Base-by-base conservation (phyloP, 306 rosid species). In the Trifolium dubium region DNA sequence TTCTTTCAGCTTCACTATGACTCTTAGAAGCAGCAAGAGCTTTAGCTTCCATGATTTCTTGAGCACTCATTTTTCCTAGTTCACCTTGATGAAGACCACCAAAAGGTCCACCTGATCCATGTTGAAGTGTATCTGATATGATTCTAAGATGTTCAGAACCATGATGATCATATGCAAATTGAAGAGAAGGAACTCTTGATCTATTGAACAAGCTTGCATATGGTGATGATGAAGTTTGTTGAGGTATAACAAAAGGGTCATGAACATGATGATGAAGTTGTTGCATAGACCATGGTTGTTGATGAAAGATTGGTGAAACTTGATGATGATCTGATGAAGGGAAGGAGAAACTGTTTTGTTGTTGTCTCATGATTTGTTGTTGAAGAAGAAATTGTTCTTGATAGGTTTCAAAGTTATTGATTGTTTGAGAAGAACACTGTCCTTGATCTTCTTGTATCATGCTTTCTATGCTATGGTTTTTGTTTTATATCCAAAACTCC, bases 1-100 rank as follows among this genome's bases (percentile, higher is more conserved):
- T 88, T 75, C 98, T 84, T 78, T 93, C 98, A 54, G 98, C 98
- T 76, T 93, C 98, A 60, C 97, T 93, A 43, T 93, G 98, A 71
- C 94, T 89, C 83, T 91, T 93, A 0, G 98, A 93, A 5, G 97
- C 97, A 1, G 98, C 98, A 13, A 93, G 91, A 5, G 98, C 98
- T 77, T 91, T 93, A 34, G 98, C 98, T 63, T 93, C 98, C 98
- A 93, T 91, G 72, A 93, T 91, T 78, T 93, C 97, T 64, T 93
- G 97, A 31, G 97, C 97, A 23, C 88, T 89, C 91, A 89, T 82
- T 83, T 91, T 93, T 0, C 92, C 90, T 30, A 93, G 34, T 83
- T 93, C 97, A 23, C 92, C 85, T 77, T 93, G 98, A 41, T 91
- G 88, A 2, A 54, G 29, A 18, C 32, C 60, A 54, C 97, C 98